Evolutionary conservation across 1,139 yeast genomes (phyloP), one percentile per base, ranked within the genome.

Genomic region (Candida pseudocylindracea): DNA sequence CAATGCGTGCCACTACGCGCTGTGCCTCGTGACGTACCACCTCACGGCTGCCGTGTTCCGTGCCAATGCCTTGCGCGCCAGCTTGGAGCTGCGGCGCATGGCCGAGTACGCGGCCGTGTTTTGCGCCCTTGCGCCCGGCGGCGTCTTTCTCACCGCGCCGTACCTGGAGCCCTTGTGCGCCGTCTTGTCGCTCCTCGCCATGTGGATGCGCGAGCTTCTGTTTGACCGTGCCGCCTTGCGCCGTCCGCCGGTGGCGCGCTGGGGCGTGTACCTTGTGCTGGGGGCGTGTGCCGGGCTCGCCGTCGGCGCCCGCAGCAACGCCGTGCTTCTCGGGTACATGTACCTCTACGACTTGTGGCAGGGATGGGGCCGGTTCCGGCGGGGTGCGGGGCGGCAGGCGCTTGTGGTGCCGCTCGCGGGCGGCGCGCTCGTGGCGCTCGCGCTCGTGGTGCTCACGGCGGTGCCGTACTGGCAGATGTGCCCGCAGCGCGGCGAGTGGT

Each of bases 91-190:
- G 12, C 28, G 25, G 11, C 33, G 34, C 10, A 36, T 40, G 38
- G 63, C 67, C 15, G 42, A 46, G 37, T 42, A 49, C 38, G 35
- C 64, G 6, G 54, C 75, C 3, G 38, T 67, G 4, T 45, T 74
- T 12, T 73, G 64, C 42, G 50, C 72, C 1, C 38, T 75, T 11
- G 68, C 79, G 12, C 88, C 93, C 3, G 88, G 83, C 1, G 93
- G 93, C 1, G 63, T 81, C 4, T 88, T 83, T 43, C 55, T 81
- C 33, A 60, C 76, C 1, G 65, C 72, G 0, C 71, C 81, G 2
- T 88, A 85, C 50, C 63, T 91, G 0, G 98, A 88, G 50, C 67
- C 83, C 29, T 44, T 67, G 12, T 72, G 83, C 34, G 74, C 80
- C 28, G 52, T 73, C n/a, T 46, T 73, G 31, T 57, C 78, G 28